Evolutionary conservation across 805 yeast species (phyloP).

Genomic region (Teunomyces cretensis): DNA sequence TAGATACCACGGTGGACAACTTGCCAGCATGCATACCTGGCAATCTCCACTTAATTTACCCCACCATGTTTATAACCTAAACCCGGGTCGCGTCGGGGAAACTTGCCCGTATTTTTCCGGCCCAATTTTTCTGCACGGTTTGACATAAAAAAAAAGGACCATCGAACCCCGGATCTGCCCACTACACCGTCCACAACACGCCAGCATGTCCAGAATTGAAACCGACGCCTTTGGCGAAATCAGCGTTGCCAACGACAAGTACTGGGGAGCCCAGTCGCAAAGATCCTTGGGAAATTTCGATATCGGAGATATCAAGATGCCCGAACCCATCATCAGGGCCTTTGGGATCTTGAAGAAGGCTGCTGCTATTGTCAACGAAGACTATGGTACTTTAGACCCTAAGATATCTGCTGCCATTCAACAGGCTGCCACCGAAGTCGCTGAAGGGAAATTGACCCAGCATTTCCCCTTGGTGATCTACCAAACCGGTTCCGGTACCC

Average conservation of each 20-base stretch:
- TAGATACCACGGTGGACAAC: too few relatives aligned
- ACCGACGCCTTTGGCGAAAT: constrained; percentile 41
- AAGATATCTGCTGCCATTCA: constrained; percentile 32
- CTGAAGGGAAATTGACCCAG: constrained; percentile 36
- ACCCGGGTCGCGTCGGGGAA: constrained; percentile 2
- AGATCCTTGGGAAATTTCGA: constrained; percentile 38
- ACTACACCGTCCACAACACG: background rate
- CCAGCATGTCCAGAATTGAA: constrained; percentile 26
- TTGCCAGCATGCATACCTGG: too few relatives aligned
- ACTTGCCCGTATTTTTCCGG: background rate
- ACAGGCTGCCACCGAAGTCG: constrained; percentile 39
- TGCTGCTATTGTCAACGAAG: constrained; percentile 38
- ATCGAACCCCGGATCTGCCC: background rate
- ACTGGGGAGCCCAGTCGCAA: constrained; percentile 42
- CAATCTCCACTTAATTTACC: too few relatives aligned
- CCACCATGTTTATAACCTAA: background rate
- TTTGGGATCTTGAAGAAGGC: constrained; percentile 40
- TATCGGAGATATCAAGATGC: constrained; percentile 39
- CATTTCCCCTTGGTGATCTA: constrained; percentile 42
- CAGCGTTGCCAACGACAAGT: constrained; percentile 31
- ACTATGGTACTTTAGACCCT: constrained; percentile 32
- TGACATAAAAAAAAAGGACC: background rate
- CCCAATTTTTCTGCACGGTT: background rate
- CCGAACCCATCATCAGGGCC: constrained; percentile 33
- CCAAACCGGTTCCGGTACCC: constrained; percentile 44